phyloP scores from a whole-genome alignment of 345 rosid species.

The Pistacia atlantica region DNA sequence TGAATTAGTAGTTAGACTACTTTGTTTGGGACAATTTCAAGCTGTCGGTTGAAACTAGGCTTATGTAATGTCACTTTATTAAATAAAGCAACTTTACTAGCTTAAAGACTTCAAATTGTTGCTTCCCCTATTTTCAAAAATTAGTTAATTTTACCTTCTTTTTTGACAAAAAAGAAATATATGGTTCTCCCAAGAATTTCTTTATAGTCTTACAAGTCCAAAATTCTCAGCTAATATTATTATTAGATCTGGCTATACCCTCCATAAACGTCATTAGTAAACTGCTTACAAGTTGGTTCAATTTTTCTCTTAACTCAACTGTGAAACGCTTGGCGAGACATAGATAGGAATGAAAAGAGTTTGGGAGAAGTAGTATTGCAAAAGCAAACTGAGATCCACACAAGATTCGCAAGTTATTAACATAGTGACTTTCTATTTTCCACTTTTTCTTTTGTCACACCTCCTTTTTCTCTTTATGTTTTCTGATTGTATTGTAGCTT shows the following conservation, averaged over 20 bases:
- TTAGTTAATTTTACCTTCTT: not conserved
- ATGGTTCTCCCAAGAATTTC: not conserved
- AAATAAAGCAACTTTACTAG: slow-evolving; percentile 20
- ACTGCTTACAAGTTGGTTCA: too few species aligned
- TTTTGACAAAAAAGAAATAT: not conserved
- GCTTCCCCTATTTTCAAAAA: not conserved
- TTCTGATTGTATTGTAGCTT: slow-evolving; percentile 7
- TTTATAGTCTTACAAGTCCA: not conserved
- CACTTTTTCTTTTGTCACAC: slow-evolving; percentile 15
- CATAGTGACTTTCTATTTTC: slow-evolving; percentile 6
- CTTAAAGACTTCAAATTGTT: not conserved
- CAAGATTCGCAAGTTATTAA: slow-evolving; percentile 2
- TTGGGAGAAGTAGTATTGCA: not conserved
- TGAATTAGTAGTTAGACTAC: not conserved
- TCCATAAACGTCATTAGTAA: too few species aligned
- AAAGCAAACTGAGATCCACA: not conserved
- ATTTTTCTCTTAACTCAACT: too few species aligned
- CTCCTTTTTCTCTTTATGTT: slow-evolving; percentile 15
- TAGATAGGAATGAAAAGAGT: not conserved
- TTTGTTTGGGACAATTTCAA: slow-evolving; percentile 8
- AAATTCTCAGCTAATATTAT: too few species aligned
- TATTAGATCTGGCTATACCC: too few species aligned
- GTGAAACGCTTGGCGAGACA: too few species aligned
- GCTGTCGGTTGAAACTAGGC: slow-evolving; percentile 14
- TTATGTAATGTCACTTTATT: slow-evolving; percentile 9